phyloP scores from a whole-genome alignment of 371 early-diverging fungal species.

The Capillidium heterosporum region DNA sequence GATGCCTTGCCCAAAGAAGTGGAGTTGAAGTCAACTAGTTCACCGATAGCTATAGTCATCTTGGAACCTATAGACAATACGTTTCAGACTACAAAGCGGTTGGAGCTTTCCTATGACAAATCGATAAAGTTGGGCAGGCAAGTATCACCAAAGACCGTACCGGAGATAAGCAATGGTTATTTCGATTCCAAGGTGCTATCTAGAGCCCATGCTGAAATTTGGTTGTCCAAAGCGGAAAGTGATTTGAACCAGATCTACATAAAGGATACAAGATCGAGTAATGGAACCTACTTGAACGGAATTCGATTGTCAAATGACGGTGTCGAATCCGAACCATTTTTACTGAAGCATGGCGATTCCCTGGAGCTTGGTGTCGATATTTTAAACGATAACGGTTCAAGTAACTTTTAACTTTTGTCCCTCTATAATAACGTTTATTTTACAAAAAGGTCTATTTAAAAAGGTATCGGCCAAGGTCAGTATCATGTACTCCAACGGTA shows the following conservation, averaged over 20 bases:
- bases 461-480: no score
- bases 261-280: constrained; percentile 61
- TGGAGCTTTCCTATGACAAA: no score
- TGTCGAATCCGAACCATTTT: constrained; percentile 34
- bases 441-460: no score
- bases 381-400: constrained; percentile 29
- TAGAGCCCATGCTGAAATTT: constrained; percentile 68
- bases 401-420: constrained; percentile 5
- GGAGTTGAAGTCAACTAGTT: no score
- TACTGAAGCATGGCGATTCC: constrained; percentile 38
- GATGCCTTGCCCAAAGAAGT: no score
- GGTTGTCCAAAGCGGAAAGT: constrained; percentile 35
- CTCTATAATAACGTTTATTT: no score
- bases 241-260: constrained; percentile 31
- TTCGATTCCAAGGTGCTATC: constrained; percentile 78
- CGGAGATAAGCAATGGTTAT: constrained; percentile 49
- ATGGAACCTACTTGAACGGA: constrained; percentile 78
- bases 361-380: constrained; percentile 82
- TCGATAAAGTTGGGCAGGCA: constrained; percentile 54
- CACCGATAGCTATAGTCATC: neutral
- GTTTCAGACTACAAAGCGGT: neutral
- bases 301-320: constrained; percentile 48
- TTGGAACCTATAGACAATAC: neutral
- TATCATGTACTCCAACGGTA: no score
- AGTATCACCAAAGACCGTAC: constrained; percentile 38